Conservation (phyloP, 306 rosid genomes). For the Hippophae tibetana region DNA sequence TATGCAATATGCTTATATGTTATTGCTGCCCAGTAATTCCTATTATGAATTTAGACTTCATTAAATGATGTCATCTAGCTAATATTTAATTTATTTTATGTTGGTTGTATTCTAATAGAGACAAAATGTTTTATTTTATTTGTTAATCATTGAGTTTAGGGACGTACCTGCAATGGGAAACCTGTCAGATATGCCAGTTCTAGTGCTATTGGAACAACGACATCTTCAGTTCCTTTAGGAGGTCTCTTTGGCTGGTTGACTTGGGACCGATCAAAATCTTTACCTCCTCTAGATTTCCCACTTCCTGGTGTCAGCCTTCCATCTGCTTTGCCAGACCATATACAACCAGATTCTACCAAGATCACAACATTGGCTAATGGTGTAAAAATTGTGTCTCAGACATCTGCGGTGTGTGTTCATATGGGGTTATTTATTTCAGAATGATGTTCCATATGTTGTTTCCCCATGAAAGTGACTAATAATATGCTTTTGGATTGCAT, state of each 20-base stretch:
- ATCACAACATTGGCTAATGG: slow-evolving; percentile 76
- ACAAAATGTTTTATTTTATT: slow-evolving; percentile 1
- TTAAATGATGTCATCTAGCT: too few relatives aligned
- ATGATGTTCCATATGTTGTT: not conserved
- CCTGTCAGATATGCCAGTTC: slow-evolving; percentile 64
- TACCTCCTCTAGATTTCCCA: slow-evolving; percentile 57
- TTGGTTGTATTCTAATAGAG: slow-evolving; percentile 12
- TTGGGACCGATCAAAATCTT: slow-evolving; percentile 40
- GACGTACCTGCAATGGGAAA: slow-evolving; percentile 34
- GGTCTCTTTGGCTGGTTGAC: slow-evolving; percentile 76
- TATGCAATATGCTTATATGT: too few relatives aligned
- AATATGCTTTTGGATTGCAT: slow-evolving; percentile 8
- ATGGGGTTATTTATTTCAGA: not conserved
- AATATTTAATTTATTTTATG: not conserved
- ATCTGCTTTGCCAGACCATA: slow-evolving; percentile 70
- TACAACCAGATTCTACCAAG: slow-evolving; percentile 50
- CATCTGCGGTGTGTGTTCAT: slow-evolving; percentile 41
- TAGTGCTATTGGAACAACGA: slow-evolving; percentile 38
- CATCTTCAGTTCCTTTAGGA: slow-evolving; percentile 46
- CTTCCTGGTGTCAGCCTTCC: slow-evolving; percentile 61
- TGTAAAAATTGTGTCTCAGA: slow-evolving; percentile 68
- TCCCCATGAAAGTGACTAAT: not conserved
- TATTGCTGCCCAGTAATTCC: too few relatives aligned
- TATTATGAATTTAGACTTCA: too few relatives aligned
- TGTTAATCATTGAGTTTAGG: slow-evolving; percentile 31